Percentiles rank a stretch among this genome's conserved stretches.
phyloP scores from a whole-genome alignment of 495 filamentous ascomycete genomes.

The Polyplosphaeria fusca region DNA sequence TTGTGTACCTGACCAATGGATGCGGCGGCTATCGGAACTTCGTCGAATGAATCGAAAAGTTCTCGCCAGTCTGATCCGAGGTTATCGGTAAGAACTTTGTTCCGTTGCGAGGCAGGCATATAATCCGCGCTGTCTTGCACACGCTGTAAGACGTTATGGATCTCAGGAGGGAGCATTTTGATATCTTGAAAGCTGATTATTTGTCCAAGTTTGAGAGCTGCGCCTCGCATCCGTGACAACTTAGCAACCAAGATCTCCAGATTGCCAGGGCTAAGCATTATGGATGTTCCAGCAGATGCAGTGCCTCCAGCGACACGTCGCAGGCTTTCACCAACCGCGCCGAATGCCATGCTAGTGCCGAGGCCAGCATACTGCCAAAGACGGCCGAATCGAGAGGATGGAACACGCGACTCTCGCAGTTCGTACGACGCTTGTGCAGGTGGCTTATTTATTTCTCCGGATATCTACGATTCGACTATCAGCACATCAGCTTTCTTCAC shows the following conservation, averaged over 20 bases:
- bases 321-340: slow-evolving; percentile 80
- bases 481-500: slow-evolving; percentile 43
- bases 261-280: slow-evolving; percentile 85
- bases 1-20: slow-evolving; percentile 96
- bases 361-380: slow-evolving; percentile 94
- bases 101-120: slow-evolving; percentile 90
- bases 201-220: slow-evolving; percentile 96
- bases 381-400: slow-evolving; percentile 78
- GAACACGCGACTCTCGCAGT: slow-evolving; percentile 85
- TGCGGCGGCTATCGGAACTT: slow-evolving; percentile 91
- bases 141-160: slow-evolving; percentile 82
- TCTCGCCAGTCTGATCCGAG: slow-evolving; percentile 84
- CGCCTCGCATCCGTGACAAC: slow-evolving; percentile 92
- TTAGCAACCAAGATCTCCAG: slow-evolving; percentile 90
- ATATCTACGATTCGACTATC: slow-evolving; percentile 41
- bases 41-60: slow-evolving; percentile 78
- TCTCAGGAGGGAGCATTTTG: slow-evolving; percentile 86
- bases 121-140: slow-evolving; percentile 98
- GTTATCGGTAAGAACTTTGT: slow-evolving; percentile 73
- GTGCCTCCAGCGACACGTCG: slow-evolving; percentile 63
- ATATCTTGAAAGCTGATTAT: slow-evolving; percentile 95
- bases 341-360: slow-evolving; percentile 91
- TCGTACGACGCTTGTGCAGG: slow-evolving; percentile 51
- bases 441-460: slow-evolving; percentile 28
- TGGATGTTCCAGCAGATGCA: slow-evolving; percentile 57